Base-by-base conservation (phyloP, 306 rosid species). In the Corylus avellana region DNA sequence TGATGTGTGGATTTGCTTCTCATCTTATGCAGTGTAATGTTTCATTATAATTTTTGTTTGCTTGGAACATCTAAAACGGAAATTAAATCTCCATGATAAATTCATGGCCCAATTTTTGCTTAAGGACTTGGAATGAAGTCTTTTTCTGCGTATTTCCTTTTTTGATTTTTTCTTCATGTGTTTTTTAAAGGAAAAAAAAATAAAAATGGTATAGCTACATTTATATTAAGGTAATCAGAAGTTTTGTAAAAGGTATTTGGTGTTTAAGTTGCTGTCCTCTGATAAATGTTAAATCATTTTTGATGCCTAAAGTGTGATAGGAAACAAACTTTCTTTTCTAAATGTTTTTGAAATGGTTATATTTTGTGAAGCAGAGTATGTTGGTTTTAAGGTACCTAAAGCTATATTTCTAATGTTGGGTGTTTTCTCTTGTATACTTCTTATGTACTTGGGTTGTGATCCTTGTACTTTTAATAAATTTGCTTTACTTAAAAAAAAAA, bases 121-220 rank as follows among this genome's bases (percentile, higher is more conserved):
- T 49, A 48, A 59, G 47, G 77, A 71, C 59, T 56, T 49, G 62
- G 70, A n/a, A 42, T 70, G 71, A 74, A 47, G 18, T 74, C 25
- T 58, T 49, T 47, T 50, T 70, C 53, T 56, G 20, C 5, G 17
- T 7, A 32, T 12, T 25, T 62, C 2, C 12, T 32, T 17, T 27
- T 48, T 16, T 7, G 16, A 39, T 66, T 35, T 83, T 32, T 22
- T 12, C 18, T n/a, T 70, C 17, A 50, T 70, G 4, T 50, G 6
- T 17, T 61, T 50, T 37, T 13, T 50, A 16, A 29, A 16, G 48
- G 47, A 51, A 51, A 51, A 69, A 49, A 61, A 64, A 72, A 22
- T 22, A 22, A 22, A 61, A 50, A 73, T 25, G 54, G 2, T 46
- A 12, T 70, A 37, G 64, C 58, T 51, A 25, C 76, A 22, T 67